Base-by-base conservation (phyloP, 768 basidiomycete species). In the Xanthoconium purpureum region DNA sequence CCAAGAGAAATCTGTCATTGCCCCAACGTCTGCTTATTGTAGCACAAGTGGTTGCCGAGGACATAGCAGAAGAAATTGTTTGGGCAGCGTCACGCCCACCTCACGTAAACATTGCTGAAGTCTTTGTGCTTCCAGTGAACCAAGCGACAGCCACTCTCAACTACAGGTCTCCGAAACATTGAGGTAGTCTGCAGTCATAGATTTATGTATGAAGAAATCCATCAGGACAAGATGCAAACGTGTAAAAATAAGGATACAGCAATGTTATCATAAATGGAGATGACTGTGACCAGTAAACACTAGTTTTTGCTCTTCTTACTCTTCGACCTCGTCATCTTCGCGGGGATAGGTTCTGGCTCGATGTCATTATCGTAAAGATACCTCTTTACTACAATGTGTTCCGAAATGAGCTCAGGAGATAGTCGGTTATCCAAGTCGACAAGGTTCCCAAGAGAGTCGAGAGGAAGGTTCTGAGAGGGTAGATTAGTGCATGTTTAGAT, bases 51-150 rank as follows among this genome's bases (percentile, higher is more conserved):
- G 80, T 82, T 7, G 85, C 87, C 8, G 80, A 87, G 57, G 94
- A 98, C 67, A 88, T 98, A 45, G 97, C 97, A 1, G 97, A 99
- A 70, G 94, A 98, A 73, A 95, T 99, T 66, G 94, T 96, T 18
- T 99, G 96, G 96, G 87, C 87, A 14, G 96, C 97, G 18, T 80
- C 89, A 12, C 86, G 95, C 40, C 95, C 95, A 12, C 79, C 90
- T 39, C 95, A 96, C 66, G 91, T 98, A 44, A 94, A 98, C 68
- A 80, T 98, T 42, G 93, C 91, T 1, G 88, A 94, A 66, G 73
- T 90, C 12, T 82, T 84, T 54, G 79, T 92, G 44, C 82, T 91
- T 62, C 90, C 90, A 2, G 85, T 87, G 32, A 90, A 90, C 68
- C 90, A 92, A 74, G 90, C 90, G 35, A 77, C 80, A 57, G 81